Evolutionary conservation across 768 basidiomycete genomes (phyloP), one percentile per base, ranked within the genome.

Genomic region (Termitomyces sp.): DNA sequence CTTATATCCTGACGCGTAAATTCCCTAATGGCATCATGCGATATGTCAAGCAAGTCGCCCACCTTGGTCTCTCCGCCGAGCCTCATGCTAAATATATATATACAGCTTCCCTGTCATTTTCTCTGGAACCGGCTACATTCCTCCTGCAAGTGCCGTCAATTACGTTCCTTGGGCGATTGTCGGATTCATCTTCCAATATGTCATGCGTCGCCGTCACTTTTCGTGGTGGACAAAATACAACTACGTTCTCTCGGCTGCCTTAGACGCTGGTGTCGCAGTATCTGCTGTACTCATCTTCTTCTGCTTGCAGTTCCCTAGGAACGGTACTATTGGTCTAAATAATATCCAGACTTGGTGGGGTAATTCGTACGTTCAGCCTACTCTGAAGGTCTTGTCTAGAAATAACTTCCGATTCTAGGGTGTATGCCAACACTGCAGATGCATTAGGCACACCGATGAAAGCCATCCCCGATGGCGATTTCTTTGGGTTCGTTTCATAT

Each of bases 221-320:
- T 79, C 82, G 1, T 87, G 85, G 85, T 87, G 85, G 85, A 74
- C 77, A n/a, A 87, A 88, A 71, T 82, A 82, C 71, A 82, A 82
- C 67, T 83, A 88, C 62, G 83, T 89, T 20, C 70, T 89, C n/a
- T 89, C 87, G 7, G 86, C 87, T 10, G 88, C 85, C 4, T 65
- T 90, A 64, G 88, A 89, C 64, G 80, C 88, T 14, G 87, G 89
- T n/a, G 74, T 88, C 9, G 86, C 87, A 0, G 63, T 88, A 18
- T 71, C 79, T 23, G 70, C 79, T 3, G 71, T 89, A 28, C 61
- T 79, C 54, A 77, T 66, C 33, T 66, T 66, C 51, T 66, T 66
- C 58, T 57, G 55, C 40, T 75, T 89, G n/a, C 83, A 90, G 70
- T 89, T 82, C 64, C 88, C 88, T 2, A 62, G 62, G 58, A 78